Evolutionary conservation across 805 yeast genomes (phyloP).

Genomic region (Lachancea kluyveri): DNA sequence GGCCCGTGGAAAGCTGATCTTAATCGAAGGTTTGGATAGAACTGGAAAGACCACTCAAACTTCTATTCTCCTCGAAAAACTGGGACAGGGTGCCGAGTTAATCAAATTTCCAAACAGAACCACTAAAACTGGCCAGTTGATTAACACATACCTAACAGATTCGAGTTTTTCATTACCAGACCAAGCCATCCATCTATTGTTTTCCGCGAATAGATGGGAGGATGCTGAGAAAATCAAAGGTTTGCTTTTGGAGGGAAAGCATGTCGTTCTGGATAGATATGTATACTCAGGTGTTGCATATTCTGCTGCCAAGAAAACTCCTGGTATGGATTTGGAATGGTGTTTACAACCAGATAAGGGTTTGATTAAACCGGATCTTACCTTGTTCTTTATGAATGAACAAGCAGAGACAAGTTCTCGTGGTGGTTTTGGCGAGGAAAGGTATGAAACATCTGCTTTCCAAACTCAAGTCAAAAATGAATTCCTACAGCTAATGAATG

Average conservation of each 20-base stretch:
- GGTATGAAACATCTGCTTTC: slow-evolving; percentile 73
- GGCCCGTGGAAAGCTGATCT: slow-evolving; percentile 63
- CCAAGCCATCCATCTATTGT: slow-evolving; percentile 78
- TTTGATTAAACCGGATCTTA: slow-evolving; percentile 78
- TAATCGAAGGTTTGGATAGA: slow-evolving; percentile 90
- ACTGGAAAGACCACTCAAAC: slow-evolving; percentile 93
- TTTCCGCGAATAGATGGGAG: slow-evolving; percentile 96
- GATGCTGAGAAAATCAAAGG: slow-evolving; percentile 40
- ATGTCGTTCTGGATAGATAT: slow-evolving; percentile 76
- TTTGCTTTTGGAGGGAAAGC: slow-evolving; percentile 40
- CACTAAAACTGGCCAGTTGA: slow-evolving; percentile 74
- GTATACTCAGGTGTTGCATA: slow-evolving; percentile 92
- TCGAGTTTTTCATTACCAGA: slow-evolving; percentile 50
- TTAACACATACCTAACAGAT: slow-evolving; percentile 63
- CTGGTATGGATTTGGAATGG: slow-evolving; percentile 64
- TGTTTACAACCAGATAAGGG: slow-evolving; percentile 77
- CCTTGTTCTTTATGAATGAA: slow-evolving; percentile 62
- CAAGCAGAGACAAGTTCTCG: slow-evolving; percentile 39
- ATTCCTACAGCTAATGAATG: slow-evolving; percentile 44
- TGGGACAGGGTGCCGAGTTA: slow-evolving; percentile 36
- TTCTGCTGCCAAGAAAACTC: slow-evolving; percentile 62
- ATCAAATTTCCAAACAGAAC: slow-evolving; percentile 85
- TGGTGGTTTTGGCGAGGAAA: slow-evolving; percentile 88
- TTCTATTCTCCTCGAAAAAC: slow-evolving; percentile 30
- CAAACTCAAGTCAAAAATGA: slow-evolving; percentile 63